These are phyloP conservation scores for Psidium friedrichsthalianum DNA, from an alignment of 345 rosid species.

Conservation along the genomic window DNA sequence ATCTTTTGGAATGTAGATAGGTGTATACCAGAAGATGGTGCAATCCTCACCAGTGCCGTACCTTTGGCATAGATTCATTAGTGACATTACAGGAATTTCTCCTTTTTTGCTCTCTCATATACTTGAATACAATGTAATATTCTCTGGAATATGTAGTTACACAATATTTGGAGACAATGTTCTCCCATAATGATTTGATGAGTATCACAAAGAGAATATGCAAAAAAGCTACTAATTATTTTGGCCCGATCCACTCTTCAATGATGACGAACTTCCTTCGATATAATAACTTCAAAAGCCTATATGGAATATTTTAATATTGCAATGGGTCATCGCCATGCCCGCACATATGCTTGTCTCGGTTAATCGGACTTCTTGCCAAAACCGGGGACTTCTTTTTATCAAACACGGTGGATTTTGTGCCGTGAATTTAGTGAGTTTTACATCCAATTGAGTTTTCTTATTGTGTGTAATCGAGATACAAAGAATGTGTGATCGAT, in stretches of 20 bases:
- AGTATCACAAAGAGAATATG: background rate
- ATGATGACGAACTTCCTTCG: background rate
- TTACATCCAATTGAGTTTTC: no score
- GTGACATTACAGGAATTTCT: background rate
- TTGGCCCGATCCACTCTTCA: background rate
- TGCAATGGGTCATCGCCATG: no score
- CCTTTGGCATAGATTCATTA: background rate
- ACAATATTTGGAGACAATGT: background rate
- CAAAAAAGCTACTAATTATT: background rate
- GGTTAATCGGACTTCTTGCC: no score
- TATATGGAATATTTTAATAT: no score
- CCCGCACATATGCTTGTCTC: no score
- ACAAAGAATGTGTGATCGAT: no score
- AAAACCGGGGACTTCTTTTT: no score
- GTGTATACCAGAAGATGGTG: background rate
- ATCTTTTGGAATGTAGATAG: background rate
- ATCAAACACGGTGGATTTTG: no score
- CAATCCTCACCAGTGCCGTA: background rate
- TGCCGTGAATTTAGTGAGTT: no score
- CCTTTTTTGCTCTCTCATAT: background rate
- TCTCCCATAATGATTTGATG: background rate
- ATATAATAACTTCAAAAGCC: no score
- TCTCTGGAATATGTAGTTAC: background rate
- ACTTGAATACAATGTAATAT: background rate
- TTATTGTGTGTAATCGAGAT: no score